phyloP scores from a whole-genome alignment of 805 yeast species.

The Lachancea dasiensis region DNA sequence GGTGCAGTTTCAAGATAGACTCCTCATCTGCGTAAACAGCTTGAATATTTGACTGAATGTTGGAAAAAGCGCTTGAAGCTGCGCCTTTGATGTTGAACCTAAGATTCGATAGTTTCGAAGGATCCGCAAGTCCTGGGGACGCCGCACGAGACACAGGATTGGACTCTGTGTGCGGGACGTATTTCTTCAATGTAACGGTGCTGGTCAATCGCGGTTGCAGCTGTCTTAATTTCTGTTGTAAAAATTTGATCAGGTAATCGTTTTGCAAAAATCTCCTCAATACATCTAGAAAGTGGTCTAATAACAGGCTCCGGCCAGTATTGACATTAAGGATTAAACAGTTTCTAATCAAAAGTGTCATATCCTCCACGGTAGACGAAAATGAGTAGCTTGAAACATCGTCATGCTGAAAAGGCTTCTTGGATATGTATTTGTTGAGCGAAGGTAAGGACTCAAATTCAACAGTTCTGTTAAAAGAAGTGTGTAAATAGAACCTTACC shows the following conservation, averaged over 20 bases:
- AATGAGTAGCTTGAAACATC: constrained; percentile 44
- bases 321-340: constrained; percentile 60
- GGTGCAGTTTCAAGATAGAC: constrained; percentile 39
- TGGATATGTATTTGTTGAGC: constrained; percentile 32
- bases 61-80: constrained; percentile 38
- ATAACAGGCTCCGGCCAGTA: constrained; percentile 50
- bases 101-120: constrained; percentile 22
- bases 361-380: constrained; percentile 82
- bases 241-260: constrained; percentile 27
- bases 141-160: constrained; percentile 10
- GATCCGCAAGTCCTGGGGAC: constrained; percentile 14
- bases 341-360: constrained; percentile 65
- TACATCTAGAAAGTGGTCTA: constrained; percentile 26
- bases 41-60: constrained; percentile 32
- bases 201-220: constrained; percentile 24
- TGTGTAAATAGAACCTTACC: constrained; percentile 59
- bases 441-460: constrained; percentile 75
- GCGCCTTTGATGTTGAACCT: constrained; percentile 32
- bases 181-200: constrained; percentile 19
- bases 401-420: constrained; percentile 17
- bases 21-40: constrained; percentile 31
- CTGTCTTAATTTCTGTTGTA: constrained; percentile 24
- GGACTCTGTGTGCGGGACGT: constrained; percentile 16
- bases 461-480: constrained; percentile 77
- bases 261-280: constrained; percentile 27